phyloP scores from a whole-genome alignment of 805 yeast genomes.

The Metschnikowia lachancei region DNA sequence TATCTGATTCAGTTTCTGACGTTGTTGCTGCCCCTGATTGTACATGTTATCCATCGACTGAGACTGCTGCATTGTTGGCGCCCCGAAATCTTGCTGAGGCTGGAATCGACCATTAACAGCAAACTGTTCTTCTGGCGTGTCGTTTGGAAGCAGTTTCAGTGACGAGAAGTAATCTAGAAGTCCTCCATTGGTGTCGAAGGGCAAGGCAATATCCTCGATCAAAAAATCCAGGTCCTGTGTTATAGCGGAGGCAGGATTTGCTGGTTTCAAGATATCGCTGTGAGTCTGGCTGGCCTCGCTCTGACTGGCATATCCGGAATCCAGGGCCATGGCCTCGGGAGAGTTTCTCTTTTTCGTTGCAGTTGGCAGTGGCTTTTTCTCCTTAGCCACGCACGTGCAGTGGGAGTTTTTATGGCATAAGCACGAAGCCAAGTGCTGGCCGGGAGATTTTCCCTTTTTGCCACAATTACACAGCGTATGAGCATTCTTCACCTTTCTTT shows the following conservation, averaged over 20 bases:
- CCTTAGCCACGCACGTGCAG: constrained; percentile 39
- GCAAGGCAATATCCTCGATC: constrained; percentile 31
- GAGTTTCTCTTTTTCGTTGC: constrained; percentile 13
- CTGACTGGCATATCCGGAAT: constrained; percentile 8
- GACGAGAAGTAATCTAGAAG: constrained; percentile 37
- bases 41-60: background rate
- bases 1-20: background rate
- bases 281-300: constrained; percentile 2
- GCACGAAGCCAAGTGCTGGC: constrained; percentile 37
- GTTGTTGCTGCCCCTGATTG: background rate
- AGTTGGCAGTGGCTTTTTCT: constrained; percentile 16
- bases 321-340: constrained; percentile 6
- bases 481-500: constrained; percentile 61
- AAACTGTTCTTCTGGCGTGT: background rate
- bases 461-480: constrained; percentile 75
- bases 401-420: constrained; percentile 38
- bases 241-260: background rate
- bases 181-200: constrained; percentile 37
- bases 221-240: constrained; percentile 19
- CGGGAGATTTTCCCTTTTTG: constrained; percentile 44
- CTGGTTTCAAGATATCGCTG: constrained; percentile 2
- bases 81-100: background rate
- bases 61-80: background rate
- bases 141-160: background rate
- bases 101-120: background rate